Conservation (phyloP, 805 yeast genomes). For the Kodamaea jinghongensis region DNA sequence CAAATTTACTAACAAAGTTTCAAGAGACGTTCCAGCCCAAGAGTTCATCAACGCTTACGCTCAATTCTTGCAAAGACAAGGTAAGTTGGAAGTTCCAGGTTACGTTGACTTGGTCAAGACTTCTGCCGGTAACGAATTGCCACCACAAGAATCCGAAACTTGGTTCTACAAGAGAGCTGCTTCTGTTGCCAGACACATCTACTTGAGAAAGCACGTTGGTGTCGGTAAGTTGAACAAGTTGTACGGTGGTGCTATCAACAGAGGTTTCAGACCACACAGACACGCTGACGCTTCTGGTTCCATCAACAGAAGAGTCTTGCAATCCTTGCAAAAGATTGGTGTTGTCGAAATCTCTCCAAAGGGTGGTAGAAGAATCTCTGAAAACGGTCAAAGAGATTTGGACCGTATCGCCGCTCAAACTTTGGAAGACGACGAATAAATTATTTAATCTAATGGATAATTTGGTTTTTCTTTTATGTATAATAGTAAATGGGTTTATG, state of each 20-base stretch:
- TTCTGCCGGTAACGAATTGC: constrained; percentile 97
- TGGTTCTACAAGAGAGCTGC: constrained; percentile 99
- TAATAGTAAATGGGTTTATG: constrained; percentile 4
- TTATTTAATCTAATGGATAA: constrained; percentile 11
- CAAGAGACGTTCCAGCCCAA: constrained; percentile 99
- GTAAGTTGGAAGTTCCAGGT: constrained; percentile 99
- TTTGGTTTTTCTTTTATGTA: constrained; percentile 6
- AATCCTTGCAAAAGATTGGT: constrained; percentile 97
- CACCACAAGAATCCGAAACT: constrained; percentile 99
- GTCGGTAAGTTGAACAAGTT: constrained; percentile 98
- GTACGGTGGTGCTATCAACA: constrained; percentile 99
- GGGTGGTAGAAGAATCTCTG: constrained; percentile 99
- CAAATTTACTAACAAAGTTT: constrained; percentile 33
- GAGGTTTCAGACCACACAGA: constrained; percentile 98
- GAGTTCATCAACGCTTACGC: constrained; percentile 99
- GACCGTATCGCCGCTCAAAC: constrained; percentile 99
- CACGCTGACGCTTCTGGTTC: constrained; percentile 99
- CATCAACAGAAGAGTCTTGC: constrained; percentile 97
- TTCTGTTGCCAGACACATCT: constrained; percentile 99
- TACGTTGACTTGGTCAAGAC: constrained; percentile 99
- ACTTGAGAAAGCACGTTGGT: constrained; percentile 99
- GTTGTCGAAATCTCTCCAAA: constrained; percentile 93
- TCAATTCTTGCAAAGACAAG: constrained; percentile 99
- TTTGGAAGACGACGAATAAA: constrained; percentile 77
- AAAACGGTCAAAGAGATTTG: constrained; percentile 99